Conservation (phyloP, 768 basidiomycete genomes). For the Clitopilus hobsonii region DNA sequence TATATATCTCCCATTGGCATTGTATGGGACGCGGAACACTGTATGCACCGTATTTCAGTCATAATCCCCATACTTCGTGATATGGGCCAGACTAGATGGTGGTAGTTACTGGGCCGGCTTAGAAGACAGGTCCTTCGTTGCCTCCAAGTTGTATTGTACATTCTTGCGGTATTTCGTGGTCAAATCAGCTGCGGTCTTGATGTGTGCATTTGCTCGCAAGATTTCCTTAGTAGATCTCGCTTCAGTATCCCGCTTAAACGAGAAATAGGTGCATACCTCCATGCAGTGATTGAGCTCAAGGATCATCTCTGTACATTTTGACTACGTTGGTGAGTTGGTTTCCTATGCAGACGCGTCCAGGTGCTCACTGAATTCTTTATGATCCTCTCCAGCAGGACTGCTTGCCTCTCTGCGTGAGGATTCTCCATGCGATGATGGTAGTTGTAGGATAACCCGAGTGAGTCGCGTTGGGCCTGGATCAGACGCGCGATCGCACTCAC, state of each 20-base stretch:
- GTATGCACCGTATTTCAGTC: neutral
- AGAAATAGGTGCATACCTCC: slow-evolving; percentile 36
- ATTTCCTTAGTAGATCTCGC: slow-evolving; percentile 58
- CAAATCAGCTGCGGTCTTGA: slow-evolving; percentile 79
- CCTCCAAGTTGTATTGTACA: slow-evolving; percentile 87
- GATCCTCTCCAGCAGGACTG: slow-evolving; percentile 85
- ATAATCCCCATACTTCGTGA: neutral
- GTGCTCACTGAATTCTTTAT: slow-evolving; percentile 78
- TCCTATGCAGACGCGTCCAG: neutral
- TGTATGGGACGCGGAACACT: neutral
- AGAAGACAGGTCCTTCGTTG: slow-evolving; percentile 37
- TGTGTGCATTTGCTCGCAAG: slow-evolving; percentile 67
- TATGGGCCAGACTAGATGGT: too few relatives aligned
- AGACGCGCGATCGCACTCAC: too few relatives aligned
- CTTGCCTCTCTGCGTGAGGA: slow-evolving; percentile 91
- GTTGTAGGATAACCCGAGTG: too few relatives aligned
- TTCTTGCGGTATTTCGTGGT: slow-evolving; percentile 88
- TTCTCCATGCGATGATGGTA: slow-evolving; percentile 70
- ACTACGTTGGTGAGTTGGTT: slow-evolving; percentile 37
- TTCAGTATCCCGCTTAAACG: slow-evolving; percentile 2
- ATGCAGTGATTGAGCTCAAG: slow-evolving; percentile 85
- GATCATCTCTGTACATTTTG: slow-evolving; percentile 90
- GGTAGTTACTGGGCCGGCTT: neutral
- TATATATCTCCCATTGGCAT: neutral
- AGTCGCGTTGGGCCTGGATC: too few relatives aligned